Evolutionary conservation across 306 rosid genomes (phyloP), one percentile per base, ranked within the genome.

Genomic region (Dicorynia guianensis): DNA sequence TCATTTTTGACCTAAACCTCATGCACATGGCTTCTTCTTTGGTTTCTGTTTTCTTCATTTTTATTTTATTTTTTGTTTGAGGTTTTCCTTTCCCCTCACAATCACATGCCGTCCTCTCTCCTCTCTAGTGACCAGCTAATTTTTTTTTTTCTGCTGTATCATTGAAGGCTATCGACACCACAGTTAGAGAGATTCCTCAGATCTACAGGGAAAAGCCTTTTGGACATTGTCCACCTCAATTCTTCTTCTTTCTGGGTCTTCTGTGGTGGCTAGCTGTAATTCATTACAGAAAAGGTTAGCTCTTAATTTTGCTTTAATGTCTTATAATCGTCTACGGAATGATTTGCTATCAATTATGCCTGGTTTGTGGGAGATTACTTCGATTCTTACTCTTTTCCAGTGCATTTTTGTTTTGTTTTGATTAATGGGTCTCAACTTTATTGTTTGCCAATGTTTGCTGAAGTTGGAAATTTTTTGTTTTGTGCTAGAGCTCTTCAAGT

Each of bases 11-110:
- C 91, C 97, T 96, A n/a, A n/a, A n/a, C 94, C 83, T 54, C 76
- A 87, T 86, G 91, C 98, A 90, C 99, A 90, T 96, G 97, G 93
- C 88, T 86, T 87, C 93, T 89, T 87, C 93, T 89, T 87, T 88
- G 87, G 86, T 82, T 86, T 82, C 93, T 89, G 84, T 85, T 83
- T 82, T 75, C 85, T 67, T 56, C 81, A 78, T 75, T 78, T 78
- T 85, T 76, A 35, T 69, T 73, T 81, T 78, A 79, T 42, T 57
- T 7, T 42, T 76, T 55, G 77, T 63, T 75, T 25, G 30, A 25
- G 2, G 30, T 25, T 30, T 62, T 50, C 44, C 74, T 84, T 84
- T 76, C 47, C 80, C 65, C 58, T 67, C 63, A 47, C 73, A 59
- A 73, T 81, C 89, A 88, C 90, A 85, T 85, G 88, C 86, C 71